A percentile compares a stretch with the other conserved stretches of the same genome.
These are phyloP conservation scores for Neonothopanus nambi DNA, from an alignment of 1,284 basidiomycete genomes.

Conservation along the genomic window DNA sequence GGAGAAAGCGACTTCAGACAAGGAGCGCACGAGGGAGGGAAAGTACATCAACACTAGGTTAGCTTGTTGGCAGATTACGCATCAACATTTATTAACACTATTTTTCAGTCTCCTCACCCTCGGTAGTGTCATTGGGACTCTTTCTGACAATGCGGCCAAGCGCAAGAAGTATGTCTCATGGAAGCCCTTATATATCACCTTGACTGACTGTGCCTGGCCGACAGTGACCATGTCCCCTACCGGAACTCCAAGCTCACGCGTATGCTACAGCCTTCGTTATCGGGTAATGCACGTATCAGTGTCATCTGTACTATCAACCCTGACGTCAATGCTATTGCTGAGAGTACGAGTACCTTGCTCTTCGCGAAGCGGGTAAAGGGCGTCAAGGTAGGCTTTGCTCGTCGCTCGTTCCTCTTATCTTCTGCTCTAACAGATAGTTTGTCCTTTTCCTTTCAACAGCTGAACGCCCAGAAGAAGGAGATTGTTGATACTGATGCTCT, in stretches of 20 bases:
- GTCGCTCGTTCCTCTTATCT: slow-evolving; percentile 31
- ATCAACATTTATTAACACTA: slow-evolving; percentile 2
- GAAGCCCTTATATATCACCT: not conserved
- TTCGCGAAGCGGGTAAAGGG: slow-evolving; percentile 91
- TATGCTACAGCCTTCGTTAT: slow-evolving; percentile 91
- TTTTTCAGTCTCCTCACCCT: slow-evolving; percentile 77
- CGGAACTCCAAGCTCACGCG: slow-evolving; percentile 95
- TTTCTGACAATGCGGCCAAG: slow-evolving; percentile 84
- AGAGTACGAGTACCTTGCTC: slow-evolving; percentile 81
- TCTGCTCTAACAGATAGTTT: slow-evolving; percentile 8
- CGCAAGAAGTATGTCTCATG: slow-evolving; percentile 58
- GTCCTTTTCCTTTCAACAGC: slow-evolving; percentile 31
- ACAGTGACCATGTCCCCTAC: slow-evolving; percentile 88
- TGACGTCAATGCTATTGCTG: slow-evolving; percentile 69
- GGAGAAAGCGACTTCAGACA: slow-evolving; percentile 93
- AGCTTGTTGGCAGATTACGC: slow-evolving; percentile 12
- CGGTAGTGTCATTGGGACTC: slow-evolving; percentile 85
- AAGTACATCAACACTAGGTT: slow-evolving; percentile 91
- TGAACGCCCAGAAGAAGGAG: slow-evolving; percentile 92
- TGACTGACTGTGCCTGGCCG: slow-evolving; percentile 4
- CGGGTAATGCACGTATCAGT: slow-evolving; percentile 93
- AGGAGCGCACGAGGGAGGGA: slow-evolving; percentile 88
- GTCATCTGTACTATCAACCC: slow-evolving; percentile 97
- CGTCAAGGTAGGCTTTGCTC: slow-evolving; percentile 42
- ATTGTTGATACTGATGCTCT: slow-evolving; percentile 91